A percentile compares a stretch with the other conserved stretches of the same genome.
Conservation (phyloP, 805 yeast species). For the Suhomyces vadensis region DNA sequence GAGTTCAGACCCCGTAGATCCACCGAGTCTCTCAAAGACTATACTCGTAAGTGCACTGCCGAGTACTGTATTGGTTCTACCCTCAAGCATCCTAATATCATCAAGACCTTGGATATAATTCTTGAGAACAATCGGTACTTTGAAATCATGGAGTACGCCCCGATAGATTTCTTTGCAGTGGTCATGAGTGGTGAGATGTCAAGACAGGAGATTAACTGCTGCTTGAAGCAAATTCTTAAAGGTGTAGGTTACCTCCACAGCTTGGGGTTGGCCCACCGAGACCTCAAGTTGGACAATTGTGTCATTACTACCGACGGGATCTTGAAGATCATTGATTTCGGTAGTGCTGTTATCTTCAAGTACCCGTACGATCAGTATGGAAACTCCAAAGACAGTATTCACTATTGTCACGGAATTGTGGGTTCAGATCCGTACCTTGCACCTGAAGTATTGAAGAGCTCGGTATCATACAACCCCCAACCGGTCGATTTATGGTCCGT, state of each 20-base stretch:
- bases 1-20: slow-evolving; percentile 74
- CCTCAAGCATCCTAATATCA: slow-evolving; percentile 76
- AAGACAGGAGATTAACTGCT: slow-evolving; percentile 79
- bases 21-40: slow-evolving; percentile 70
- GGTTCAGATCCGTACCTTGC: slow-evolving; percentile 88
- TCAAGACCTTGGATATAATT: slow-evolving; percentile 75
- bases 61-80: slow-evolving; percentile 86
- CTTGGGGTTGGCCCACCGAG: slow-evolving; percentile 81
- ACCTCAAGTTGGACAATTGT: slow-evolving; percentile 80
- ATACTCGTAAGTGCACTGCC: slow-evolving; percentile 85
- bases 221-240: slow-evolving; percentile 68
- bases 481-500: slow-evolving; percentile 83
- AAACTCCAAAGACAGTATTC: slow-evolving; percentile 25
- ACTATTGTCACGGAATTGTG: slow-evolving; percentile 62
- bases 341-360: slow-evolving; percentile 78
- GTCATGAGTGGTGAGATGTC: slow-evolving; percentile 86
- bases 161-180: slow-evolving; percentile 80
- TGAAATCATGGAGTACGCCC: slow-evolving; percentile 95
- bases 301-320: slow-evolving; percentile 74
- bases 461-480: slow-evolving; percentile 67
- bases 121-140: slow-evolving; percentile 68
- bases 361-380: slow-evolving; percentile 58
- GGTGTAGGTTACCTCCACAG: slow-evolving; percentile 76
- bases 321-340: slow-evolving; percentile 77
- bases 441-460: slow-evolving; percentile 67